Evolutionary conservation across 768 basidiomycete genomes (phyloP).

Genomic region (Basidioascus undulatus): DNA sequence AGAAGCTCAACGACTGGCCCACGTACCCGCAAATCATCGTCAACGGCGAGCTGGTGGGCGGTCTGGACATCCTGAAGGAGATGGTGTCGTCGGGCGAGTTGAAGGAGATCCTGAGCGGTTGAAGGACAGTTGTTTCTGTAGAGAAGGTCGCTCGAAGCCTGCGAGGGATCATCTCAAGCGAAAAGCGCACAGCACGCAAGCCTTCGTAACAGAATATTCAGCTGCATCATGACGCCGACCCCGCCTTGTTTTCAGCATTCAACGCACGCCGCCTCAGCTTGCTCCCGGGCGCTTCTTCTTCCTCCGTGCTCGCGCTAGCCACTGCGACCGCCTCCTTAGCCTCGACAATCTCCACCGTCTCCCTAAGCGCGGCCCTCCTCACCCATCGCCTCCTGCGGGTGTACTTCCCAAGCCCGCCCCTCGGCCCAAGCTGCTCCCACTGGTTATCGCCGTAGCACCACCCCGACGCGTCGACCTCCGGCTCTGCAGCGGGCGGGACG

Average conservation of each 20-base stretch:
- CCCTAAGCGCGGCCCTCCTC: conserved; percentile 11
- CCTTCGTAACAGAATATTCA: too few species aligned
- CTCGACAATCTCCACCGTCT: conserved; percentile 8
- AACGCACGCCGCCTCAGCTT: too few species aligned
- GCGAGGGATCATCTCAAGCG: too few species aligned
- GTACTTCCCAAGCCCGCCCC: conserved; percentile 21
- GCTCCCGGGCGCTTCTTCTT: background rate
- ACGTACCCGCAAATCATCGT: conserved; percentile 70
- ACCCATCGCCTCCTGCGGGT: conserved; percentile 13
- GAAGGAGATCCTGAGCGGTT: conserved; percentile 25
- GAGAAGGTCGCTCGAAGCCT: too few species aligned
- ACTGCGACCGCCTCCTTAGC: background rate
- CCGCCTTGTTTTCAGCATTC: too few species aligned
- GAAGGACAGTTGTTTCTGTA: too few species aligned
- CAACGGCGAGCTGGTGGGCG: conserved; percentile 82
- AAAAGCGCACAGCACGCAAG: too few species aligned
- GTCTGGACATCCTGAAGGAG: conserved; percentile 74
- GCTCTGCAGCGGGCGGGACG: background rate
- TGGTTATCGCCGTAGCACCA: conserved; percentile 26
- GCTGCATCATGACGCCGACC: too few species aligned
- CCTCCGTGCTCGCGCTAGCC: background rate
- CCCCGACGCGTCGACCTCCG: conserved; percentile 19
- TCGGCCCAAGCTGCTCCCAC: conserved; percentile 21
- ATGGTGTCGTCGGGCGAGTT: conserved; percentile 65
- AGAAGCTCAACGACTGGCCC: conserved; percentile 65